A percentile compares a stretch with the other conserved stretches of the same genome.
Evolutionary conservation across 1,139 yeast genomes (phyloP).

Genomic region (Spathaspora sp.): DNA sequence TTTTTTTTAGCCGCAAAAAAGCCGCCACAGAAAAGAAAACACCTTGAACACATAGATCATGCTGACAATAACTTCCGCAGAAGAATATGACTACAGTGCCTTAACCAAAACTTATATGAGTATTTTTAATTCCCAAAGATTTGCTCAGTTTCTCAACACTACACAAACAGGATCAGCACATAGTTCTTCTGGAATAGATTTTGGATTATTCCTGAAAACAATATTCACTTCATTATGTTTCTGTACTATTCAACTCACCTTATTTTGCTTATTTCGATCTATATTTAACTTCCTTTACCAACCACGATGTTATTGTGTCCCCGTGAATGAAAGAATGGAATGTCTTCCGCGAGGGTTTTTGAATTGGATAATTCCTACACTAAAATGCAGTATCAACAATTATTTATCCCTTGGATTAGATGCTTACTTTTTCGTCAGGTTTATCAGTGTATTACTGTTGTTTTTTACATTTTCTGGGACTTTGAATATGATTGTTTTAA

Average conservation of each 20-base stretch:
- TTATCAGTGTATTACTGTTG: slow-evolving; percentile 44
- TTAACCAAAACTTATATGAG: slow-evolving; percentile 28
- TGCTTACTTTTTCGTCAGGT: slow-evolving; percentile 61
- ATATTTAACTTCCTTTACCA: slow-evolving; percentile 53
- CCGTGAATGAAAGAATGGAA: slow-evolving; percentile 35
- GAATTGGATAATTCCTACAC: slow-evolving; percentile 49
- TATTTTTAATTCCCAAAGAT: slow-evolving; percentile 24
- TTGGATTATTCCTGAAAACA: slow-evolving; percentile 44
- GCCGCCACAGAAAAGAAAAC: too few relatives aligned
- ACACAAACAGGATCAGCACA: slow-evolving; percentile 60
- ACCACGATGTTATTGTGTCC: slow-evolving; percentile 50
- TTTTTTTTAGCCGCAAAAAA: background rate
- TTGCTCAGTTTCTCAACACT: slow-evolving; percentile 48
- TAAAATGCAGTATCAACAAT: slow-evolving; percentile 37
- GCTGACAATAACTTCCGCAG: slow-evolving; percentile 21
- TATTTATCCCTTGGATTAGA: slow-evolving; percentile 59
- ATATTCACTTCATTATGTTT: slow-evolving; percentile 50
- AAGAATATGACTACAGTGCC: slow-evolving; percentile 24
- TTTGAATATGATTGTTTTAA: slow-evolving; percentile 50
- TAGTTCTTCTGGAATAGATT: slow-evolving; percentile 39
- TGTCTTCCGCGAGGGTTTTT: slow-evolving; percentile 42
- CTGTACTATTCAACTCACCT: slow-evolving; percentile 50
- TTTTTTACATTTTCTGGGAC: slow-evolving; percentile 51
- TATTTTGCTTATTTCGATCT: slow-evolving; percentile 53
- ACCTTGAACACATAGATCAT: slow-evolving; percentile 5